Base-by-base conservation (phyloP, 306 rosid species). In the Malus orientalis region DNA sequence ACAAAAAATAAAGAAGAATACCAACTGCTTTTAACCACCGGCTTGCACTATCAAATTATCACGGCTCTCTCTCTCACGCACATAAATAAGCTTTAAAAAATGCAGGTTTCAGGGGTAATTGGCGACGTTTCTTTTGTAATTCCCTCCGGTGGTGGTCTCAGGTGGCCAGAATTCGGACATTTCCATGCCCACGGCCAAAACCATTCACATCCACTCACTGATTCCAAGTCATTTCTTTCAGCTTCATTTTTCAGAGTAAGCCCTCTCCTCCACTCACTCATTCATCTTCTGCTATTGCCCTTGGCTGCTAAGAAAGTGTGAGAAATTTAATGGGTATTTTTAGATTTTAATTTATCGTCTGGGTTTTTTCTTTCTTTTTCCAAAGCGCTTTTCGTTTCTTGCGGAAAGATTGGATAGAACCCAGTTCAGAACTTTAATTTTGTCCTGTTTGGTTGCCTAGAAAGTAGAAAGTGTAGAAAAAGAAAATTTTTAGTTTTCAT, bases 101-200 rank as follows among this genome's bases (percentile, higher is more conserved):
- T 92, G 98, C 96, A 85, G 75, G 83, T 92, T 19, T 80, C 92
- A 3, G 92, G 96, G 27, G 89, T 91, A 42, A 82, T 90, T 64
- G 78, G 89, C 76, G 96, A 92, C 80, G 89, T 87, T 19, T 79
- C 87, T 76, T 85, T 88, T 67, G 86, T 82, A 67, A 84, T 89
- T 78, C 93, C 97, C 18, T 80, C 89, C 27, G 76, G 87, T 16
- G 81, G 92, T 2, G 88, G 89, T 75, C 78, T 81, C 49, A 73
- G 89, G 67, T 63, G 74, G 61, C 85, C 91, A 18, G 96, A 90
- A 44, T 81, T 79, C 72, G 83, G 94, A 60, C 89, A 86, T 73
- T 73, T 80, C 58, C 87, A 83, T 45, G 25, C 88, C n/a, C 36
- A 29, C 32, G 8, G 19, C 36, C 33, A 60, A 51, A 27, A 22